Evolutionary conservation across 768 basidiomycete genomes (phyloP).

Genomic region (Symmetrospora coprosmae): DNA sequence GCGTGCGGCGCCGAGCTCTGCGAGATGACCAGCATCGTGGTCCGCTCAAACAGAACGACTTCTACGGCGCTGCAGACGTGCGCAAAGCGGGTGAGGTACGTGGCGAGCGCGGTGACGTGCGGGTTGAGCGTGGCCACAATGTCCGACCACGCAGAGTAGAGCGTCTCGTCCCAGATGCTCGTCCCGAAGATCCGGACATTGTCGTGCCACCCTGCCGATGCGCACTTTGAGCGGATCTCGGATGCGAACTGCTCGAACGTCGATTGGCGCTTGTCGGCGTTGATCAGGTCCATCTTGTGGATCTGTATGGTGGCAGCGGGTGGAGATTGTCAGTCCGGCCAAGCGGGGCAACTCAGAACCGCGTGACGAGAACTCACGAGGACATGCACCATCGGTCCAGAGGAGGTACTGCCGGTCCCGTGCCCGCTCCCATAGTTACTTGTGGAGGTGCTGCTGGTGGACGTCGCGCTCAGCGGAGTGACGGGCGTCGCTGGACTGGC

Average conservation of each 20-base stretch:
- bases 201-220: slow-evolving; percentile 1
- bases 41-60: slow-evolving; percentile 88
- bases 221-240: slow-evolving; percentile 57
- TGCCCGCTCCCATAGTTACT: too few species aligned
- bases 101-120: slow-evolving; percentile 74
- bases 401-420: background rate
- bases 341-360: slow-evolving; percentile 22
- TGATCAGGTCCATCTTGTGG: slow-evolving; percentile 93
- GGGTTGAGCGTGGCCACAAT: slow-evolving; percentile 95
- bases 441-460: too few species aligned
- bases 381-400: slow-evolving; percentile 21
- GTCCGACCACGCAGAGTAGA: slow-evolving; percentile 89
- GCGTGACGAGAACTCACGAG: background rate
- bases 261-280: slow-evolving; percentile 42
- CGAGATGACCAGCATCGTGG: slow-evolving; percentile 90
- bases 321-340: slow-evolving; percentile 62
- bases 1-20: slow-evolving; percentile 21
- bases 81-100: slow-evolving; percentile 73
- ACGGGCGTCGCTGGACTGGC: too few species aligned
- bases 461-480: too few species aligned
- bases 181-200: slow-evolving; percentile 52
- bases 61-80: slow-evolving; percentile 78
- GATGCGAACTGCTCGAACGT: slow-evolving; percentile 57
- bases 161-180: slow-evolving; percentile 89
- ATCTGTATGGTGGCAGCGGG: slow-evolving; percentile 47